Conservation (phyloP, 805 yeast genomes). For the Wickerhamomyces tratensis region DNA sequence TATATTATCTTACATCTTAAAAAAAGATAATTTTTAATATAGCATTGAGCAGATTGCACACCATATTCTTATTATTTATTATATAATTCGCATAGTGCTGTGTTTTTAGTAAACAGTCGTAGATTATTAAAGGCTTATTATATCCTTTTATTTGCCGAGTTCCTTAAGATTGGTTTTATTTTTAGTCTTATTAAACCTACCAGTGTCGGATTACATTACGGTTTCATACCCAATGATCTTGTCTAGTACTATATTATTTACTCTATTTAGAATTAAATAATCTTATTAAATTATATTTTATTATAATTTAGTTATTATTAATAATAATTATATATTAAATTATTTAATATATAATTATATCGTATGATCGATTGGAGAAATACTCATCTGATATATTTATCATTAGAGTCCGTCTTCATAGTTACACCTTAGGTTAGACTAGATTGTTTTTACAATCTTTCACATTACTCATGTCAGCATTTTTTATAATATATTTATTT, state of each 20-base stretch:
- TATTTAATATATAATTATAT: too few species aligned
- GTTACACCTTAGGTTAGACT: conserved; percentile 15
- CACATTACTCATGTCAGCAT: conserved; percentile 21
- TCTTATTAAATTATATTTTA: too few species aligned
- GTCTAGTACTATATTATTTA: too few species aligned
- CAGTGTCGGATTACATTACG: neutral
- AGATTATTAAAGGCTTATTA: conserved; percentile 2
- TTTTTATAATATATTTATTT: conserved; percentile 6
- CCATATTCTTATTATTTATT: conserved; percentile 8
- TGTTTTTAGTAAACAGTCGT: conserved; percentile 12
- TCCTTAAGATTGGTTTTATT: conserved; percentile 10
- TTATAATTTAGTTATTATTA: too few species aligned
- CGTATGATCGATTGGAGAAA: conserved; percentile 13
- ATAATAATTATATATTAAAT: too few species aligned
- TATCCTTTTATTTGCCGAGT: conserved; percentile 13
- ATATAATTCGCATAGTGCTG: conserved; percentile 11
- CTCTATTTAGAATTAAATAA: too few species aligned
- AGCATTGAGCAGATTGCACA: conserved; percentile 15
- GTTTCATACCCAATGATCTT: too few species aligned
- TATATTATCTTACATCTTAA: neutral
- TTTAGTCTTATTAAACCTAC: conserved; percentile 7
- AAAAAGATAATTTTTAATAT: conserved; percentile 2
- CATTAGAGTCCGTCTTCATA: conserved; percentile 17
- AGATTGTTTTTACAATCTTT: conserved; percentile 12
- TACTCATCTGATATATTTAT: conserved; percentile 10